Evolutionary conservation across 257 asterid species (phyloP).

Genomic region (Cruciata laevipes): DNA sequence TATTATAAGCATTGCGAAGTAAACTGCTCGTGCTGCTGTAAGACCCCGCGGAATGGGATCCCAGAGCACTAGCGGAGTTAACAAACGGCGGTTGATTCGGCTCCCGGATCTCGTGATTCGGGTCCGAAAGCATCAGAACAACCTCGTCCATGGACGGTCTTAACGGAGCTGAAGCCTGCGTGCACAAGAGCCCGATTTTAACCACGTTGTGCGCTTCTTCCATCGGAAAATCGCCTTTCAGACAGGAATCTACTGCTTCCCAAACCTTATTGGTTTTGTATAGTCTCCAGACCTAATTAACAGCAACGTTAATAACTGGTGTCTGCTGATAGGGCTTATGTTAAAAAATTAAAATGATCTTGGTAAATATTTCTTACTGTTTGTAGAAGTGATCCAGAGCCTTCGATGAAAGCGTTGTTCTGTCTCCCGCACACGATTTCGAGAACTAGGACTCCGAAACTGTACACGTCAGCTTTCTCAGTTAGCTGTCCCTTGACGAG

Average conservation of each 20-base stretch:
- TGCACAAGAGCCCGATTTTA: conserved; percentile 61
- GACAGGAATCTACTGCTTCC: conserved; percentile 53
- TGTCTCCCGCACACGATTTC: conserved; percentile 71
- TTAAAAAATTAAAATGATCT: too few species aligned
- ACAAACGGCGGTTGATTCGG: conserved; percentile 82
- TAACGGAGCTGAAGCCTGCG: conserved; percentile 65
- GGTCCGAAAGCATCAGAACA: conserved; percentile 53
- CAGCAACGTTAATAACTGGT: not conserved
- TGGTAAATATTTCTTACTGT: conserved; percentile 29
- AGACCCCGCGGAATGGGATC: conserved; percentile 36
- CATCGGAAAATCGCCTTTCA: conserved; percentile 44
- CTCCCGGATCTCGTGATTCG: conserved; percentile 43
- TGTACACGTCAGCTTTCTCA: conserved; percentile 87
- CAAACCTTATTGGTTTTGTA: conserved; percentile 39
- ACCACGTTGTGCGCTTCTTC: conserved; percentile 46
- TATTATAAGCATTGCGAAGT: conserved; percentile 27
- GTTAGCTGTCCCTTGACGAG: conserved; percentile 90
- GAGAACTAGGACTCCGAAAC: conserved; percentile 81
- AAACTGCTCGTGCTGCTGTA: conserved; percentile 47
- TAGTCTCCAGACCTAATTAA: conserved; percentile 73
- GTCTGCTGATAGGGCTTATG: too few species aligned
- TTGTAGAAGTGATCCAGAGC: conserved; percentile 66
- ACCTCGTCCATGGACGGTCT: conserved; percentile 86
- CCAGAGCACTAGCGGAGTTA: conserved; percentile 33
- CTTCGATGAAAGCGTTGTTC: conserved; percentile 61